Evolutionary conservation across 768 basidiomycete species (phyloP).

Genomic region (Mycena polygramma): DNA sequence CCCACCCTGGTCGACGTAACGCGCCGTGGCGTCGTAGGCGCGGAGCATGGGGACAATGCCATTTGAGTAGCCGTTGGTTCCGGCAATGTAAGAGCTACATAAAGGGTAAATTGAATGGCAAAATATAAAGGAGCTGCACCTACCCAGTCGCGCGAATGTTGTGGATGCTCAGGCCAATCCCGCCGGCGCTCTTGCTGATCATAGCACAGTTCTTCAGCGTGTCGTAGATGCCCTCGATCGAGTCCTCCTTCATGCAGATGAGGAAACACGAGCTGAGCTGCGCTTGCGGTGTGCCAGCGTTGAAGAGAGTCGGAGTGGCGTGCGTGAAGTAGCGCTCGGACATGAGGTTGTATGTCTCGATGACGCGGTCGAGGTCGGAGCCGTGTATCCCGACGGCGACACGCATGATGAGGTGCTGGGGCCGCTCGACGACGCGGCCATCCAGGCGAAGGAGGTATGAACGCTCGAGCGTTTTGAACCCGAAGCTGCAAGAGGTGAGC

Average conservation of each 20-base stretch:
- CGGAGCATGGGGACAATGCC: conserved; percentile 99
- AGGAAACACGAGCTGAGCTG: conserved; percentile 98
- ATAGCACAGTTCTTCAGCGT: conserved; percentile 98
- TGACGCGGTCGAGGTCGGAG: conserved; percentile 84
- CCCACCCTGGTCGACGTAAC: conserved; percentile 98
- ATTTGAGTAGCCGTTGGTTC: conserved; percentile 99
- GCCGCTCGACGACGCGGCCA: conserved; percentile 95
- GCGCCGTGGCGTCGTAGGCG: conserved; percentile 97
- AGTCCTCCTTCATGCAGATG: conserved; percentile 98
- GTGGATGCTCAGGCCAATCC: conserved; percentile 96
- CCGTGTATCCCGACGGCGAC: conserved; percentile 99
- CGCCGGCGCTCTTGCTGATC: conserved; percentile 99
- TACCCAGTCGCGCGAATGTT: conserved; percentile 96
- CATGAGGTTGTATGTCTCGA: conserved; percentile 97
- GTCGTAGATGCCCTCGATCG: conserved; percentile 99
- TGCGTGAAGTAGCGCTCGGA: conserved; percentile 99
- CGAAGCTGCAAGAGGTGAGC: conserved; percentile 71
- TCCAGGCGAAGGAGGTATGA: conserved; percentile 96
- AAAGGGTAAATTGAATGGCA: not conserved
- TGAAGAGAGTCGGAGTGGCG: conserved; percentile 98
- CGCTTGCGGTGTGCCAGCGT: conserved; percentile 96
- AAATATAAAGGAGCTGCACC: conserved; percentile 40
- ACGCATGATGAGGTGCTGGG: conserved; percentile 99
- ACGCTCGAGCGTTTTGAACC: conserved; percentile 99
- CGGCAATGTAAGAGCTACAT: conserved; percentile 94